Base-by-base conservation (phyloP, 75 land plant species). In the Pinus albicaulis region DNA sequence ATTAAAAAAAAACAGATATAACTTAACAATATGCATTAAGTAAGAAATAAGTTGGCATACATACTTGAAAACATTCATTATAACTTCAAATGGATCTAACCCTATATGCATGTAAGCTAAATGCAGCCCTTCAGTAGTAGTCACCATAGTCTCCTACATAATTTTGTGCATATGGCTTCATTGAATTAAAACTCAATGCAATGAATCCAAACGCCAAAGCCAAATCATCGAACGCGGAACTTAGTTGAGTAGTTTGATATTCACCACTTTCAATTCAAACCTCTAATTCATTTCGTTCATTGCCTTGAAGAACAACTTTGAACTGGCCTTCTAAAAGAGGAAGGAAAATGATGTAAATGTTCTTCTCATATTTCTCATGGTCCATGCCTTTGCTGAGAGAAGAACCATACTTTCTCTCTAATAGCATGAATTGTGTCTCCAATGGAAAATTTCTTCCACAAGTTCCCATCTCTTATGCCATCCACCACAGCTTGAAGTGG, bases 401-500 rank as follows among this genome's bases (percentile, higher is more conserved):
- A 28, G 72, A 31, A 12, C 78, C 77, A 19, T 89, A 75, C 74
- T 82, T 86, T 83, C 84, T 36, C 38, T 36, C 38, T 25, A 93
- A 66, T 15, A 93, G 89, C 85, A 93, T 76, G 85, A 93, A 93
- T 74, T 3, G n/a, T n/a, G n/a, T n/a, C n/a, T n/a, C n/a, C n/a
- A n/a, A n/a, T n/a, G n/a, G n/a, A n/a, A n/a, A n/a, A n/a, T n/a
- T n/a, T n/a, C n/a, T n/a, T n/a, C n/a, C n/a, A n/a, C n/a, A n/a
- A n/a, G n/a, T n/a, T n/a, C 95, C 95, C 91, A 89, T 93, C 75
- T 89, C 78, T 61, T 90, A 93, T 3, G 95, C 90, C 95, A 93
- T 93, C 95, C 95, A 93, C 95, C 95, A 93, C 62, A 93, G 74
- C 77, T 87, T 93, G 81, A 90, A 93, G n/a, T 93, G 85, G 80